These are phyloP conservation scores for Iris macrosiphon DNA, from an alignment of 106 monocot genomes.

Conservation along the genomic window DNA sequence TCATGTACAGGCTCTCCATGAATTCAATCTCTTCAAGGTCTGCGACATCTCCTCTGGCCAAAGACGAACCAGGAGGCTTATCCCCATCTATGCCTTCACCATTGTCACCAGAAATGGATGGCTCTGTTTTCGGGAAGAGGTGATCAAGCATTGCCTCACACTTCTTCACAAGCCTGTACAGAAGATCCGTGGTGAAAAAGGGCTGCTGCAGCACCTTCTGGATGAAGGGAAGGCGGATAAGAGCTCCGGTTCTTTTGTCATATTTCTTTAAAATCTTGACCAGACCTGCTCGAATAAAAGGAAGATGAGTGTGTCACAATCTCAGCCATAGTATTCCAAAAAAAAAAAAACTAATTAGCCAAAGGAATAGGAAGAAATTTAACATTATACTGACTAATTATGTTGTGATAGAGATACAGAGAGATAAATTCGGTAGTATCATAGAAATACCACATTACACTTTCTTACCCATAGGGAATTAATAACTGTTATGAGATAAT, in stretches of 20 bases:
- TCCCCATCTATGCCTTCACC: slow-evolving; percentile 1
- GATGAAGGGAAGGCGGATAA: slow-evolving; percentile 69
- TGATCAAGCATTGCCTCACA: slow-evolving; percentile 65
- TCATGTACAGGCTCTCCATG: slow-evolving; percentile 64
- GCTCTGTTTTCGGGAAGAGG: slow-evolving; percentile 33
- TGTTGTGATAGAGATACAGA: too few relatives aligned
- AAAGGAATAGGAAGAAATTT: too few relatives aligned
- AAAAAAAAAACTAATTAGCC: too few relatives aligned
- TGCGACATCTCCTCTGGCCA: slow-evolving; percentile 18
- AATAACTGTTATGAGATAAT: too few relatives aligned
- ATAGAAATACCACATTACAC: too few relatives aligned
- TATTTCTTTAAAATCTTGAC: slow-evolving; percentile 91
- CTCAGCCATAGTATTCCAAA: too few relatives aligned
- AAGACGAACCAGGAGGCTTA: slow-evolving; percentile 8
- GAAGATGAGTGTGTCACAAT: too few relatives aligned
- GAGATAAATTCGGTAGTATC: too few relatives aligned
- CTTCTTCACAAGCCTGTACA: slow-evolving; percentile 69
- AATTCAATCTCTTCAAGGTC: slow-evolving; percentile 53
- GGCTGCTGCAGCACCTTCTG: slow-evolving; percentile 76
- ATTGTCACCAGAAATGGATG: slow-evolving; percentile 11
- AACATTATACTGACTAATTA: too few relatives aligned
- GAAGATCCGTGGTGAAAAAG: slow-evolving; percentile 71
- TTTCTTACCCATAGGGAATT: too few relatives aligned
- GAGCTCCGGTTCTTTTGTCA: slow-evolving; percentile 73
- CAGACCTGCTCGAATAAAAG: slow-evolving; percentile 29